Evolutionary conservation across 2,329 filamentous ascomycete genomes (phyloP).

Genomic region (Grosmannia penicillata): DNA sequence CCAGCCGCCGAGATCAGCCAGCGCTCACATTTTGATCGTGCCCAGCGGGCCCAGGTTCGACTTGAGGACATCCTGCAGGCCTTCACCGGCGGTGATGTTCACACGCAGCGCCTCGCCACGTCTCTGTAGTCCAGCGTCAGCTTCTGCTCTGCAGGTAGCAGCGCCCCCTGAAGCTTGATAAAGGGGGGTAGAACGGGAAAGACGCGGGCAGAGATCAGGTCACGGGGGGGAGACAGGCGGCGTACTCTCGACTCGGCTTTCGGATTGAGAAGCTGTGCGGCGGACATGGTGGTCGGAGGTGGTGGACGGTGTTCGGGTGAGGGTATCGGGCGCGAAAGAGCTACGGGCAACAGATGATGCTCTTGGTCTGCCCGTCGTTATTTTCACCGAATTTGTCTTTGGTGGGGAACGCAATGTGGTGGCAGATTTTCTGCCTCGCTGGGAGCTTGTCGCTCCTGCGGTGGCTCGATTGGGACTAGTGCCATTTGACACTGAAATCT

Average conservation of each 20-base stretch:
- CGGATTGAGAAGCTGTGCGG: conserved; percentile 93
- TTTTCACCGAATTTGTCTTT: conserved; percentile 8
- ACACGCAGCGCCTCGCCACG: conserved; percentile 92
- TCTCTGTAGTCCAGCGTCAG: conserved; percentile 43
- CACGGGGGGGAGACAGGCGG: conserved; percentile 16
- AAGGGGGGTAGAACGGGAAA: conserved; percentile 2
- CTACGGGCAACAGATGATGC: neutral
- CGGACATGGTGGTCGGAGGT: conserved; percentile 55
- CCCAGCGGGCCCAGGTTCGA: conserved; percentile 90
- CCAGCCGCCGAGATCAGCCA: too few relatives aligned
- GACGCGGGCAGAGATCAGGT: too few relatives aligned
- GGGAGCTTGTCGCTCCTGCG: neutral
- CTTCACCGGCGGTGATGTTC: conserved; percentile 94
- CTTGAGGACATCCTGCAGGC: conserved; percentile 83
- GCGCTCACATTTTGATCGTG: conserved; percentile 78
- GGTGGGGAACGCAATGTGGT: conserved; percentile 5
- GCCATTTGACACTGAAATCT: neutral
- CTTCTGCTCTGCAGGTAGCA: conserved; percentile 4
- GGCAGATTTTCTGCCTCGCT: conserved; percentile 1
- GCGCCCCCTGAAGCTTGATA: neutral
- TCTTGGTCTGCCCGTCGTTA: neutral
- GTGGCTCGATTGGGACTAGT: neutral
- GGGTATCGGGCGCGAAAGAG: neutral
- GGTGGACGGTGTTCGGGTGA: neutral
- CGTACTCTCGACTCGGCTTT: conserved; percentile 94